Percentiles rank a stretch among this genome's conserved stretches.
Conservation (phyloP, 352 stramenopile genomes). For the Stramenopiles sp. region DNA sequence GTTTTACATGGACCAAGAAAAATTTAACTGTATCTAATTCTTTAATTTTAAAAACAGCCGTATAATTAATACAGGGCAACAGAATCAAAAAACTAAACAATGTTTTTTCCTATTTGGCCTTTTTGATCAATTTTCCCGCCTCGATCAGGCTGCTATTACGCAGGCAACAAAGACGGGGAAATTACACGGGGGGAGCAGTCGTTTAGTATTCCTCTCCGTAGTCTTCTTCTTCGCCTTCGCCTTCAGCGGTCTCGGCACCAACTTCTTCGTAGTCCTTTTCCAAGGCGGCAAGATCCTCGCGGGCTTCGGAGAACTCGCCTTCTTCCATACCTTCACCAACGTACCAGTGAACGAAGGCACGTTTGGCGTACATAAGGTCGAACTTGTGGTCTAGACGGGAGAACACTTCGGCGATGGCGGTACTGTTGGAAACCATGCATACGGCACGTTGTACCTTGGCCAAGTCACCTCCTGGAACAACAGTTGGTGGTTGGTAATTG, state of each 20-base stretch:
- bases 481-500: slow-evolving; percentile 91
- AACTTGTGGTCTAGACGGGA: slow-evolving; percentile 98
- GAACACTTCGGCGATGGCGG: slow-evolving; percentile 91
- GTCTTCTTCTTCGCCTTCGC: slow-evolving; percentile 76
- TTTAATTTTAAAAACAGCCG: too few species aligned
- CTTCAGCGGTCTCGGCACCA: slow-evolving; percentile 87
- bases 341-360: slow-evolving; percentile 98
- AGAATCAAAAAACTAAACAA: too few species aligned
- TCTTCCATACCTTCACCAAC: slow-evolving; percentile 99
- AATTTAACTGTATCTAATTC: too few species aligned
- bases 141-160: too few species aligned
- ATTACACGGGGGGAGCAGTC: too few species aligned
- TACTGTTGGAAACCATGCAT: slow-evolving; percentile 98
- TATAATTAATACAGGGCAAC: too few species aligned
- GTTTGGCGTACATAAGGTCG: slow-evolving; percentile 98
- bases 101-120: too few species aligned
- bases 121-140: too few species aligned
- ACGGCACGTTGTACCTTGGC: slow-evolving; percentile 88
- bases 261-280: slow-evolving; percentile 99
- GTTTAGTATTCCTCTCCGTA: slow-evolving; percentile 61
- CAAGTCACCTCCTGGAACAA: slow-evolving; percentile 86
- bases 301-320: slow-evolving; percentile 95
- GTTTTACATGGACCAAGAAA: too few species aligned
- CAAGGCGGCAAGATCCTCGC: slow-evolving; percentile 87
- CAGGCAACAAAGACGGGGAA: too few species aligned